These are phyloP conservation scores for Tothia fuscella DNA, from an alignment of 2,329 filamentous ascomycete species.

Conservation along the genomic window DNA sequence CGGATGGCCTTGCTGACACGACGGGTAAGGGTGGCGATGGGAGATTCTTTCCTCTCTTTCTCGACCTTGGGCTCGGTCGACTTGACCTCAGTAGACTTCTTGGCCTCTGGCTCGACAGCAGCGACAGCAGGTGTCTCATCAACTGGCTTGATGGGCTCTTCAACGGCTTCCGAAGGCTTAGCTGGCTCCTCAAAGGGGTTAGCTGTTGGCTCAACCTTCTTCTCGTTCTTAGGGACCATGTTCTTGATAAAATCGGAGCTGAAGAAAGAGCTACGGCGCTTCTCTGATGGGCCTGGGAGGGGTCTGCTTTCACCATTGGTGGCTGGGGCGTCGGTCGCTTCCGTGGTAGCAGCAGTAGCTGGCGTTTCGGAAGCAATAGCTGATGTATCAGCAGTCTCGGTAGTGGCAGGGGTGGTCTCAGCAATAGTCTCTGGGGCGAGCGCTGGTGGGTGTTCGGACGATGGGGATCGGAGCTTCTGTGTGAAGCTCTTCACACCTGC, in stretches of 20 bases:
- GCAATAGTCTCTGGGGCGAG: constrained; percentile 25
- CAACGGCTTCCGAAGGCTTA: constrained; percentile 1
- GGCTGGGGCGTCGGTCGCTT: neutral
- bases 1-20: constrained; percentile 29
- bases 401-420: constrained; percentile 30
- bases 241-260: constrained; percentile 3
- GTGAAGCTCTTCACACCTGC: constrained; percentile 6
- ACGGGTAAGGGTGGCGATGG: constrained; percentile 22
- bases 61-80: constrained; percentile 6
- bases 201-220: constrained; percentile 8
- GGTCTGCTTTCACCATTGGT: constrained; percentile 6
- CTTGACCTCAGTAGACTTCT: constrained; percentile 13
- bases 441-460: constrained; percentile 15
- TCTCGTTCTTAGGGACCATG: constrained; percentile 6
- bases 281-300: constrained; percentile 6
- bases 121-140: constrained; percentile 12
- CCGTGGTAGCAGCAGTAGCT: constrained; percentile 3
- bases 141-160: constrained; percentile 18
- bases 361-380: constrained; percentile 2
- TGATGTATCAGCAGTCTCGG: constrained; percentile 19
- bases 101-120: constrained; percentile 14
- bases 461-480: constrained; percentile 10
- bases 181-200: constrained; percentile 7
- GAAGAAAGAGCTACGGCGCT: constrained; percentile 13
- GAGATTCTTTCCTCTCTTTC: constrained; percentile 16